phyloP scores from a whole-genome alignment of 768 basidiomycete genomes.

The Hebeloma cylindrosporum region DNA sequence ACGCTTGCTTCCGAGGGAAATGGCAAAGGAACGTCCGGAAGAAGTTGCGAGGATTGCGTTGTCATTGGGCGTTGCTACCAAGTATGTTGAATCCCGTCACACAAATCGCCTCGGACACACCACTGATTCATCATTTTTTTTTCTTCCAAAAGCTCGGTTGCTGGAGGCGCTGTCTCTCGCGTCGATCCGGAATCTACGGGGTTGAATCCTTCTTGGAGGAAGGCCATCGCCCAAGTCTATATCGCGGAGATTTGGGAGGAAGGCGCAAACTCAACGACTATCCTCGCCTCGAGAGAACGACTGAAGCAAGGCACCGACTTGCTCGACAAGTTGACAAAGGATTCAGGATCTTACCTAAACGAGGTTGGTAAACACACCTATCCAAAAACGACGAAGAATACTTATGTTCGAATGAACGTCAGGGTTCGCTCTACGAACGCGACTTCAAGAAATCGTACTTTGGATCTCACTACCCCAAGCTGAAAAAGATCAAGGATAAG shows the following conservation, averaged over 20 bases:
- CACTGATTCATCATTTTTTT: background rate
- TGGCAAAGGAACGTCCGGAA: conserved; percentile 22
- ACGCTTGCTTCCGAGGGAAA: conserved; percentile 33
- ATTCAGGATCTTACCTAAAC: conserved; percentile 47
- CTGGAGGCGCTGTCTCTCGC: conserved; percentile 43
- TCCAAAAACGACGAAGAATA: background rate
- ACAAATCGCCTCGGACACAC: background rate
- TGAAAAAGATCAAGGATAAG: conserved; percentile 42
- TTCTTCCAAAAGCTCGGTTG: conserved; percentile 33
- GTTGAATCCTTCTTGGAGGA: conserved; percentile 50
- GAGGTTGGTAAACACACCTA: conserved; percentile 35
- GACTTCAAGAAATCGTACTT: conserved; percentile 47
- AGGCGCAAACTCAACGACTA: conserved; percentile 23
- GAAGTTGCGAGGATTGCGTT: conserved; percentile 27
- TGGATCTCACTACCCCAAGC: conserved; percentile 40
- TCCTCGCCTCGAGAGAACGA: conserved; percentile 18
- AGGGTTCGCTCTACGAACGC: conserved; percentile 45
- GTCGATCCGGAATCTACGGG: conserved; percentile 38
- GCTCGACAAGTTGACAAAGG: conserved; percentile 29
- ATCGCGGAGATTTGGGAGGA: conserved; percentile 28
- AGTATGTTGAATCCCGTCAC: conserved; percentile 17
- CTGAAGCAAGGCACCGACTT: conserved; percentile 21
- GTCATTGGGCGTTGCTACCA: conserved; percentile 21
- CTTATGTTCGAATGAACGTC: background rate
- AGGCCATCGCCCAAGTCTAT: conserved; percentile 34